A percentile compares a stretch with the other conserved stretches of the same genome.
Conservation (phyloP, 495 filamentous ascomycete species). For the Lepidopterella palustris region DNA sequence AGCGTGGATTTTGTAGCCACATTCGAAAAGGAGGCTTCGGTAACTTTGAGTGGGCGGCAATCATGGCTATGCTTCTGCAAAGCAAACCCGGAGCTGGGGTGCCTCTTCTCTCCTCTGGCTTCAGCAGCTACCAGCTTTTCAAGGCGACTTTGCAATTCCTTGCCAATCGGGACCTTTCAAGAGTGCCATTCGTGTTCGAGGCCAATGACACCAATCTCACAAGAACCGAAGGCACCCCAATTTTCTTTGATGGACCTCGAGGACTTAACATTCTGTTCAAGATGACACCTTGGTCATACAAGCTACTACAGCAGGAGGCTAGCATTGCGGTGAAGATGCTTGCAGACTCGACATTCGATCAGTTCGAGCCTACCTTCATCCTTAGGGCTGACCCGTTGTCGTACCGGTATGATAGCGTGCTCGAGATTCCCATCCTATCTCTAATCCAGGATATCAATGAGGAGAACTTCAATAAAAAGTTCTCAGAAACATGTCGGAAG, state of each 20-base stretch:
- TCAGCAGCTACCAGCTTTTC: slow-evolving; percentile 91
- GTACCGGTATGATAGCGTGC: slow-evolving; percentile 62
- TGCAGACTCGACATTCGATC: slow-evolving; percentile 64
- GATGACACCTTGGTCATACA: slow-evolving; percentile 82
- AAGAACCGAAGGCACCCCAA: slow-evolving; percentile 35
- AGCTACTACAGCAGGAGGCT: slow-evolving; percentile 63
- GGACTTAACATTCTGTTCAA: slow-evolving; percentile 83
- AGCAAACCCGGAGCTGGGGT: slow-evolving; percentile 51
- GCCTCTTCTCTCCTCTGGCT: slow-evolving; percentile 63
- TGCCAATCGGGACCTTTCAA: slow-evolving; percentile 58
- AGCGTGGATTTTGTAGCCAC: slow-evolving; percentile 67
- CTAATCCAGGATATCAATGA: not conserved
- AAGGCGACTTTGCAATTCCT: slow-evolving; percentile 85
- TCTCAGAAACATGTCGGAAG: slow-evolving; percentile 9
- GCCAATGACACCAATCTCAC: slow-evolving; percentile 34
- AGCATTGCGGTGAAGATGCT: slow-evolving; percentile 62
- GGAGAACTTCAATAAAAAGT: slow-evolving; percentile 1
- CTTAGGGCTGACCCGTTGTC: slow-evolving; percentile 59
- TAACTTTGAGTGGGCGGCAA: slow-evolving; percentile 78
- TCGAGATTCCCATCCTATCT: slow-evolving; percentile 26
- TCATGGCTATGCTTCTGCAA: slow-evolving; percentile 75
- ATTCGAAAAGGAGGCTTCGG: slow-evolving; percentile 81
- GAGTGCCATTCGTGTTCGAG: slow-evolving; percentile 54
- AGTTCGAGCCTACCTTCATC: slow-evolving; percentile 79
- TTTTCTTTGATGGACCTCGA: slow-evolving; percentile 62